Evolutionary conservation across 805 yeast genomes (phyloP), one percentile per base, ranked within the genome.

Genomic region (Isabelozyma heimii): DNA sequence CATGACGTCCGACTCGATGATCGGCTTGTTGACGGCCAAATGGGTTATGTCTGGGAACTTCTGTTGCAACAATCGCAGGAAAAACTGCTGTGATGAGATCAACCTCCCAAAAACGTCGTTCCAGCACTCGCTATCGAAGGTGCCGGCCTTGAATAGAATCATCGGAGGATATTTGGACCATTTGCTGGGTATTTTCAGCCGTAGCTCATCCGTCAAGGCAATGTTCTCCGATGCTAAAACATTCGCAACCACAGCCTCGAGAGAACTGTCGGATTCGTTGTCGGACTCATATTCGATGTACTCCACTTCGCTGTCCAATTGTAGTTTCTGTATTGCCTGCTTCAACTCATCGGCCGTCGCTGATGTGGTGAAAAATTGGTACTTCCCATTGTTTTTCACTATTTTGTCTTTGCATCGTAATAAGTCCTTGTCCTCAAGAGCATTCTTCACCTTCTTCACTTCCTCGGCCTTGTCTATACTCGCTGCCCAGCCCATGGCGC

Each of bases 11-110:
- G 67, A 54, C 44, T 74, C 76, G 2, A 66, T 59, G 12, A 89
- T 88, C 0, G 95, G 94, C 50, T 75, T 79, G 55, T 89, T 89
- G 5, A 82, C 64, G 0, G 96, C 96, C 4, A 87, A 63, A 55
- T 87, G 91, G 0, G 90, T 80, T 39, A 62, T 39, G 8, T 43
- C 4, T 6, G 37, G 48, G 40, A 48, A 45, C 44, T 26, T 66
- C 47, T 3, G 50, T 46, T 47, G n/a, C 38, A 46, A 50, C 15
- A 53, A 47, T 42, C 0, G 20, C 27, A 8, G 8, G 38, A 67
- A 65, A 38, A 61, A 57, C 24, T 6, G 24, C 24, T 20, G 24
- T 2, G 24, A 20, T 20, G 24, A 9, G 35, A 26, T 44, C 39
- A 42, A 30, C 42, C 24, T 20, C n/a, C 10, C 38, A 14, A 46